Evolutionary conservation across 257 asterid species (phyloP), one percentile per base, ranked within the genome.

Genomic region (Prunella vulgaris): DNA sequence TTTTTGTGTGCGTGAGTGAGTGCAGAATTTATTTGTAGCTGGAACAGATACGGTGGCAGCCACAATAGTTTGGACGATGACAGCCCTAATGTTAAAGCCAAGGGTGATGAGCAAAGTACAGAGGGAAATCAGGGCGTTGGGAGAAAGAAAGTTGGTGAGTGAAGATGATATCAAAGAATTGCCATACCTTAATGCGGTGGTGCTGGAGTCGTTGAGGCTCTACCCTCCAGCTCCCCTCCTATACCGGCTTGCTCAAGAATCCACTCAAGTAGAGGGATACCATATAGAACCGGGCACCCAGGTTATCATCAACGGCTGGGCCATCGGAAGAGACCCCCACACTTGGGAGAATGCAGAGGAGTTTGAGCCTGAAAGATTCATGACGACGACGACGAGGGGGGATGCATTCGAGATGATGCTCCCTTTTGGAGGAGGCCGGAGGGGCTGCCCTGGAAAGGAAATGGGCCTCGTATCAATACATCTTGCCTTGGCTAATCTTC

Each of bases 201-300:
- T 79, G 30, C 30, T 61, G 72, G 87, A 82, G 71, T 14, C 77
- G 0, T 60, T 82, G 1, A 68, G 87, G 57, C 72, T 82, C 13
- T 79, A 79, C 73, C 85, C 85, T 13, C 85, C 85, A 0, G 85
- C 85, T 6, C 85, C 83, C 20, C 66, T 81, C 10, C 2, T 81
- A 12, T 75, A 72, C 58, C 83, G 81, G 3, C 58, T 14, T 7
- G 9, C 9, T 14, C 44, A 5, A 0, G 10, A 28, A 15, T 68
- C 74, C 70, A 12, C 22, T 1, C 32, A 1, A 5, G 17, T 81
- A 0, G 73, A 62, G 2, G 81, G 78, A 1, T 76, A 75, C 64
- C 21, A 72, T 1, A 40, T 81, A 15, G 17, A 33, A 4, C 64
- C 71, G 1, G 80, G 83, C 2, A 68, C 75, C 0, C 12, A 27